Evolutionary conservation across 495 filamentous ascomycete genomes (phyloP).

Genomic region (Melanomma pulvis-pyrius): DNA sequence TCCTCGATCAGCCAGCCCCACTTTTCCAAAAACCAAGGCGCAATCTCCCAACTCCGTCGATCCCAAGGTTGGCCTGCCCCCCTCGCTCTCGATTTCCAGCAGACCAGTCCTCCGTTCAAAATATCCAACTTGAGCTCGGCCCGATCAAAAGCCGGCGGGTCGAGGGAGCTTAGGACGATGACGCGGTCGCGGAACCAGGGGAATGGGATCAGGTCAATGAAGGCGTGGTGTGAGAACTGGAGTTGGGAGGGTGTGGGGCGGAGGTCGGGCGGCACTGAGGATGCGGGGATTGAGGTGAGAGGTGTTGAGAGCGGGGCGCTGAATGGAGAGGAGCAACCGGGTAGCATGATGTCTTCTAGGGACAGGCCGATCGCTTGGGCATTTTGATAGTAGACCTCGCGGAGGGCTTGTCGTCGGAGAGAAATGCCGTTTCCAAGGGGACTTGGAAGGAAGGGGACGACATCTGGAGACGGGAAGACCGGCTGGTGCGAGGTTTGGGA

Average conservation of each 20-base stretch:
- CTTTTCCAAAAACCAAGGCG: constrained; percentile 25
- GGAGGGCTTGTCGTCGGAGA: constrained; percentile 7
- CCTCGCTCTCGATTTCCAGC: constrained; percentile 18
- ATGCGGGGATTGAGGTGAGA: too few relatives aligned
- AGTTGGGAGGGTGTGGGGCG: constrained; percentile 13
- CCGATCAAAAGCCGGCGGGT: constrained; percentile 9
- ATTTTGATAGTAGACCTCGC: constrained; percentile 5
- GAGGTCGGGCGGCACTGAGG: constrained; percentile 15
- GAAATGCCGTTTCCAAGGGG: neutral
- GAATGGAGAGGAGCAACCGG: constrained; percentile 8
- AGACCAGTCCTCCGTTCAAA: constrained; percentile 8
- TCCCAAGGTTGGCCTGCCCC: constrained; percentile 18
- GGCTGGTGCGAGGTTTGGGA: neutral
- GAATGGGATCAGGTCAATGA: constrained; percentile 18
- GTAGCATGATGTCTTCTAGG: neutral
- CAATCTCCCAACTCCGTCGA: constrained; percentile 21
- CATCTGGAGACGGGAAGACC: neutral
- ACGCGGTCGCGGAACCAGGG: constrained; percentile 20
- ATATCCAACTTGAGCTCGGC: constrained; percentile 17
- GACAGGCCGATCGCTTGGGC: neutral
- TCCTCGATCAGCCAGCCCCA: constrained; percentile 25
- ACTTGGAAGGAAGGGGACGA: neutral
- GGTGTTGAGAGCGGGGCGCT: neutral
- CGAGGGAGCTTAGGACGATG: neutral
- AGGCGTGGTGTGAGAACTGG: constrained; percentile 11